Base-by-base conservation (phyloP, 352 stramenopile species). In the Pythium phragmitis region DNA sequence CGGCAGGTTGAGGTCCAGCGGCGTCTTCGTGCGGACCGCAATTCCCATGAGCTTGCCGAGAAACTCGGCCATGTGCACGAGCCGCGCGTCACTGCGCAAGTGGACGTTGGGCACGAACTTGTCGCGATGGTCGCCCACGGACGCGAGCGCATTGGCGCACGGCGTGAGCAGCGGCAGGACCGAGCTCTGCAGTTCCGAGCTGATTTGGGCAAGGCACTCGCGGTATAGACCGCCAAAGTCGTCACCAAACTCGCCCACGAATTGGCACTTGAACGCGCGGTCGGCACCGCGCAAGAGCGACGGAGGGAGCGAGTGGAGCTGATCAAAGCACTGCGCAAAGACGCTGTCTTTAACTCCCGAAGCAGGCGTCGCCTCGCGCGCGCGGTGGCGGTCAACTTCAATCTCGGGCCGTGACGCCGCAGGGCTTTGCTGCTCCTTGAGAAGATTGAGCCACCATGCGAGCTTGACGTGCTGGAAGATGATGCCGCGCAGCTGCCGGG, bases 21-120 rank as follows among this genome's bases (percentile, higher is more conserved):
- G 94, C 30, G 94, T 96, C 76, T 97, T 97, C 19, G 89, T 96
- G 42, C 95, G 90, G 36, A 98, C 87, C 21, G 92, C 91, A 48
- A 98, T 91, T 21, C 94, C 95, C 60, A 97, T 96, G 17, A 98
- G 77, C 63, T 98, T 98, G 16, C 95, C 95, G 14, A 98, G 77
- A 64, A 98, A 98, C 60, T 96, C 85, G 41, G 94, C 92, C 92
- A 98, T 98, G 23, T 89, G 76, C 0, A 96, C 68, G 8, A 86
- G 74, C 12, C 77, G 73, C 17, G 75, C 60, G 49, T 87, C 74
- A 17, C 61, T 68, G 30, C 75, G 73, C 21, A 89, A 53, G 43
- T 91, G 79, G 2, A 79, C 74, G 47, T 93, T 94, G 1, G 85
- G 85, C 7, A 96, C 81, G 57, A 89, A 94, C 41, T 87, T 65